phyloP scores from a whole-genome alignment of 805 yeast species.

The Kuraishia capsulata region DNA sequence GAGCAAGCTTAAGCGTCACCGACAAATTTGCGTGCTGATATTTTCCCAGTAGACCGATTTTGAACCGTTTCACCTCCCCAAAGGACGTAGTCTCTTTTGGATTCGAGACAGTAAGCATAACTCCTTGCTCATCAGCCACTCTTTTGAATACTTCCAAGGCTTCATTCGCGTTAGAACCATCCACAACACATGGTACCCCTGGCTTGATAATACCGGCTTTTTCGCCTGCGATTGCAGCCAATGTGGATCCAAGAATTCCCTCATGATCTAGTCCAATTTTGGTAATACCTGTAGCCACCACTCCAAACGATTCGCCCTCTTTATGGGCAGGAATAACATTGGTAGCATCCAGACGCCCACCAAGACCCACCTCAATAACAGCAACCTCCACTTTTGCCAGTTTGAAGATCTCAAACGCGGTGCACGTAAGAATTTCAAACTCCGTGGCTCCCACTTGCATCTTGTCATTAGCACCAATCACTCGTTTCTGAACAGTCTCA shows the following conservation, averaged over 20 bases:
- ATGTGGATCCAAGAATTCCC: slow-evolving; percentile 56
- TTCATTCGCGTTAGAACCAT: slow-evolving; percentile 48
- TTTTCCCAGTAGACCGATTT: slow-evolving; percentile 56
- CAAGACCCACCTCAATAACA: slow-evolving; percentile 89
- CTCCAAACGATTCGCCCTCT: slow-evolving; percentile 21
- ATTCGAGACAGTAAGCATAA: slow-evolving; percentile 16
- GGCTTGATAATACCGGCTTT: slow-evolving; percentile 82
- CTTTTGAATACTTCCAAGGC: slow-evolving; percentile 39
- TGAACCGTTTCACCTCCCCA: slow-evolving; percentile 9
- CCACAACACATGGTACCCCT: slow-evolving; percentile 57
- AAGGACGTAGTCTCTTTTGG: neutral
- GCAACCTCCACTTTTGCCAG: slow-evolving; percentile 57
- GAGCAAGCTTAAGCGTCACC: slow-evolving; percentile 53
- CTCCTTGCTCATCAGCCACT: slow-evolving; percentile 23
- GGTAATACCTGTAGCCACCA: slow-evolving; percentile 64
- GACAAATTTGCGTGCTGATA: slow-evolving; percentile 68
- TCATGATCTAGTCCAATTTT: slow-evolving; percentile 87
- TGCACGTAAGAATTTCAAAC: slow-evolving; percentile 79
- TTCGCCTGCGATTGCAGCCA: slow-evolving; percentile 59
- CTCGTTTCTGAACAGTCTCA: slow-evolving; percentile 28
- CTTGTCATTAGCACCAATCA: slow-evolving; percentile 29
- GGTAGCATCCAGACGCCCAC: slow-evolving; percentile 86
- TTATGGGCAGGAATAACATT: slow-evolving; percentile 35
- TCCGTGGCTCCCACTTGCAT: slow-evolving; percentile 64
- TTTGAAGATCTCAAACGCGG: slow-evolving; percentile 72